A percentile compares a stretch with the other conserved stretches of the same genome.
Evolutionary conservation across 306 rosid genomes (phyloP).

Genomic region (Citrullus colocynthis): DNA sequence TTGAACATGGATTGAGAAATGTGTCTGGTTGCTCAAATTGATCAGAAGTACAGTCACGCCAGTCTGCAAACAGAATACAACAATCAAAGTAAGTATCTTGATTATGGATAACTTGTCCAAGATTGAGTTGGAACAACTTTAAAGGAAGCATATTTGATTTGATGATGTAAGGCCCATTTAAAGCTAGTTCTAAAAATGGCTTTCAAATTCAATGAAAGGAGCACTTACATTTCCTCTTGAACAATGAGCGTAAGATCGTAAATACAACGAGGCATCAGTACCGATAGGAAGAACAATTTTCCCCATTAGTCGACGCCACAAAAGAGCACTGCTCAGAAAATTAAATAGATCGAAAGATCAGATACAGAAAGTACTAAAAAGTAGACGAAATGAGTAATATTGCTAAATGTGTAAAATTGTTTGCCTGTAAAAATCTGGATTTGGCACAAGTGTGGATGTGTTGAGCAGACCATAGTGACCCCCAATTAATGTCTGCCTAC

Average conservation of each 20-base stretch:
- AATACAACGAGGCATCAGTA: slow-evolving; percentile 33
- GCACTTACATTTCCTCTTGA: slow-evolving; percentile 71
- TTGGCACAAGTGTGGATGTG: slow-evolving; percentile 61
- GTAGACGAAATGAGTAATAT: neutral
- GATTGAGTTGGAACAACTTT: neutral
- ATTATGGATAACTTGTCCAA: neutral
- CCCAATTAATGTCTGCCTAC: slow-evolving; percentile 86
- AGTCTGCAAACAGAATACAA: slow-evolving; percentile 18
- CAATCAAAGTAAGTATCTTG: neutral
- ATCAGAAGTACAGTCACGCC: slow-evolving; percentile 70
- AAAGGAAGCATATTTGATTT: neutral
- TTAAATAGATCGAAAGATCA: neutral
- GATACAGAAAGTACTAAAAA: neutral
- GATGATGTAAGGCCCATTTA: neutral
- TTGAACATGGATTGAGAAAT: slow-evolving; percentile 33
- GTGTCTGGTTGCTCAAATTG: slow-evolving; percentile 69
- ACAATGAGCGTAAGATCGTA: slow-evolving; percentile 88
- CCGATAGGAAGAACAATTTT: slow-evolving; percentile 47
- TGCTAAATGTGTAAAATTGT: slow-evolving; percentile 1
- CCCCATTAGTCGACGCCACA: slow-evolving; percentile 94
- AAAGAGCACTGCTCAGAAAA: slow-evolving; percentile 51
- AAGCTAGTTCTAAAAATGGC: neutral
- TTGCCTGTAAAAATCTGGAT: slow-evolving; percentile 90
- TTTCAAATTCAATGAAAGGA: neutral
- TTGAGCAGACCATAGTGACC: slow-evolving; percentile 92